Percentiles rank a stretch among this genome's conserved stretches.
Evolutionary conservation across 2,329 filamentous ascomycete species (phyloP).

Genomic region (Alternaria arbusti): DNA sequence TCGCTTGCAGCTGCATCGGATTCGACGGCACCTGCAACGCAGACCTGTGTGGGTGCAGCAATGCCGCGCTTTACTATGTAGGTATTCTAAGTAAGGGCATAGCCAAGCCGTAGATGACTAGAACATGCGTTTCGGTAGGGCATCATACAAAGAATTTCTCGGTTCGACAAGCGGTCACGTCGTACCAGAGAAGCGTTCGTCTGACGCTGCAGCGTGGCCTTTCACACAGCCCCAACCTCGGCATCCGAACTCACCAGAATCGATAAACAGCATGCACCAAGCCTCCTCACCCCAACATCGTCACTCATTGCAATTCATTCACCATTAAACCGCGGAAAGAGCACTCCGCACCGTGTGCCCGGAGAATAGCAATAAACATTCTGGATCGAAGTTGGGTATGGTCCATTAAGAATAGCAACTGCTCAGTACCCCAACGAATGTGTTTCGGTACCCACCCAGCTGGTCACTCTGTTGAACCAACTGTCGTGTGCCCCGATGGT

Average conservation of each 20-base stretch:
- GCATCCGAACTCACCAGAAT: slow-evolving; percentile 18
- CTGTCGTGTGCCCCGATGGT: neutral
- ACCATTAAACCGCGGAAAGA: slow-evolving; percentile 52
- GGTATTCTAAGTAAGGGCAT: slow-evolving; percentile 22
- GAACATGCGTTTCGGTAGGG: slow-evolving; percentile 2
- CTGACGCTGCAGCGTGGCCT: slow-evolving; percentile 9
- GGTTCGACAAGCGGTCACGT: slow-evolving; percentile 1
- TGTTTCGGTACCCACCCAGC: neutral
- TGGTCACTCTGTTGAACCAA: neutral
- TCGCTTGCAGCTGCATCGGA: slow-evolving; percentile 1
- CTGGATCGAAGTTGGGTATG: slow-evolving; percentile 46
- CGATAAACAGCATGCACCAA: slow-evolving; percentile 22
- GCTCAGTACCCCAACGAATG: slow-evolving; percentile 46
- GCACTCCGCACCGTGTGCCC: slow-evolving; percentile 48
- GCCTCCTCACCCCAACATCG: neutral
- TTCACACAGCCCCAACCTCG: slow-evolving; percentile 25
- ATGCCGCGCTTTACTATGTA: slow-evolving; percentile 8
- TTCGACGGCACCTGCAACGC: slow-evolving; percentile 4
- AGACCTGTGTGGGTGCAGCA: slow-evolving; percentile 5
- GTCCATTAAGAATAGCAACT: slow-evolving; percentile 52
- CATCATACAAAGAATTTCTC: neutral
- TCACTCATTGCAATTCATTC: slow-evolving; percentile 50
- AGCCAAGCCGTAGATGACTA: slow-evolving; percentile 13
- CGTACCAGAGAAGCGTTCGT: slow-evolving; percentile 16
- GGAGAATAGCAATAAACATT: slow-evolving; percentile 37